Evolutionary conservation across 75 land plant species (phyloP).

Genomic region (Gnetum montanum): DNA sequence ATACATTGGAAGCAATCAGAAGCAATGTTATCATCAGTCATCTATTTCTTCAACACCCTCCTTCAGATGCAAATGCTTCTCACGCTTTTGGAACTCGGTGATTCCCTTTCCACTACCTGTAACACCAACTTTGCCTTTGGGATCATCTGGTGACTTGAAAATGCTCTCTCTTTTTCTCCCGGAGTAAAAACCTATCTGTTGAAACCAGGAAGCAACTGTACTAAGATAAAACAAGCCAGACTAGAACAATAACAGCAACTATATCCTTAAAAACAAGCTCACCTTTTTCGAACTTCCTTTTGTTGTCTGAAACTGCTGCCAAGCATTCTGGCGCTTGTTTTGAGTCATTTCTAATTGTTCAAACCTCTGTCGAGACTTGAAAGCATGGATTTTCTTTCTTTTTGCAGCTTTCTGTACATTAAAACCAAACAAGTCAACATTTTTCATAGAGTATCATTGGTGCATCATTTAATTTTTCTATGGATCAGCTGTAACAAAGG

Average conservation of each 20-base stretch:
- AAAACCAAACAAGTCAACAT: background rate
- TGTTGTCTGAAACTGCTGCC: slow-evolving; percentile 96
- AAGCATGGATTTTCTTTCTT: slow-evolving; percentile 93
- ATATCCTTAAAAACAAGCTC: no score
- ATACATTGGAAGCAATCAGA: no score
- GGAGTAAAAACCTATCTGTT: slow-evolving; percentile 89
- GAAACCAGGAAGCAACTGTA: background rate
- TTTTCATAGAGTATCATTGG: no score
- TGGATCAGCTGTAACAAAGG: no score
- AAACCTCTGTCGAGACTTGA: slow-evolving; percentile 84
- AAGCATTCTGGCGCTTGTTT: slow-evolving; percentile 96
- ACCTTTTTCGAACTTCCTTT: slow-evolving; percentile 95
- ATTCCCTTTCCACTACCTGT: slow-evolving; percentile 97
- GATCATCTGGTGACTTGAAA: slow-evolving; percentile 99
- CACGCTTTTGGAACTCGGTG: slow-evolving; percentile 96
- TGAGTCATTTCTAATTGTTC: slow-evolving; percentile 88
- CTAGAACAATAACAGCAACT: no score
- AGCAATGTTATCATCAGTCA: slow-evolving; percentile 6
- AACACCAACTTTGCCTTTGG: slow-evolving; percentile 94
- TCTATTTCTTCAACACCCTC: slow-evolving; percentile 44
- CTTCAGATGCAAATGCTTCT: slow-evolving; percentile 92
- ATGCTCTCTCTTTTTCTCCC: slow-evolving; percentile 97
- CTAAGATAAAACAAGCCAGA: no score
- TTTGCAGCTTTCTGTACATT: slow-evolving; percentile 80
- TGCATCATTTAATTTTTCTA: no score